Percentiles rank a stretch among this genome's conserved stretches.
Conservation (phyloP, 331 rosid species). For the Quercus phellos region DNA sequence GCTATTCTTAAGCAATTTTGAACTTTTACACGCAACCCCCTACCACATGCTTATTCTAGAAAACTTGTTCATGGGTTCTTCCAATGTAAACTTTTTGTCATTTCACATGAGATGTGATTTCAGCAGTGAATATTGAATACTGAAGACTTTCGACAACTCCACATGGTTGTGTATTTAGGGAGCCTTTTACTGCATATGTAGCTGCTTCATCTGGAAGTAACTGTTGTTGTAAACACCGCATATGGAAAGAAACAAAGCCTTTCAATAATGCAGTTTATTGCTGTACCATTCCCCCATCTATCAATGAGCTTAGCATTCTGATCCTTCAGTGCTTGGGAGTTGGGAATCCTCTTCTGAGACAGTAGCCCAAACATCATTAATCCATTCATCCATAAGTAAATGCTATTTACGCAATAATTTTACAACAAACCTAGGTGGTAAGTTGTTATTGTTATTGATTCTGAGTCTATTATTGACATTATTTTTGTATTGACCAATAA, state of each 20-base stretch:
- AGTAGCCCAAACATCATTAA: not conserved
- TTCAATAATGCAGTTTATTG: not conserved
- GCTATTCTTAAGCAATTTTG: conserved; percentile 12
- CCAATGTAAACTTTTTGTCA: conserved; percentile 15
- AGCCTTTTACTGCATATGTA: not conserved
- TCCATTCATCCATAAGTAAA: too few species aligned
- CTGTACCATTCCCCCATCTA: not conserved
- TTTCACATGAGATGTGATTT: not conserved
- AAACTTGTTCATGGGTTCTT: not conserved
- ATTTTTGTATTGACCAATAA: not conserved
- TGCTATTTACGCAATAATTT: too few species aligned
- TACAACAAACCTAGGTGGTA: too few species aligned
- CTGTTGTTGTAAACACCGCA: not conserved
- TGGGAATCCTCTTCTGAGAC: not conserved
- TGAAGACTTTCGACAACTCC: not conserved
- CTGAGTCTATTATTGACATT: not conserved
- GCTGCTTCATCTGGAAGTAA: conserved; percentile 7
- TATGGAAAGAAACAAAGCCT: not conserved
- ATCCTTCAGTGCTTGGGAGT: not conserved
- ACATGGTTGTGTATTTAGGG: conserved; percentile 2
- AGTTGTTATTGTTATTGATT: too few species aligned
- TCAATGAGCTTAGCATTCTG: conserved; percentile 11
- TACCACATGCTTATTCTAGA: not conserved
- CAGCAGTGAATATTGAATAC: not conserved
- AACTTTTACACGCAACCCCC: conserved; percentile 28